Evolutionary conservation across 2,329 filamentous ascomycete genomes (phyloP).

Genomic region (Massarina eburnea): DNA sequence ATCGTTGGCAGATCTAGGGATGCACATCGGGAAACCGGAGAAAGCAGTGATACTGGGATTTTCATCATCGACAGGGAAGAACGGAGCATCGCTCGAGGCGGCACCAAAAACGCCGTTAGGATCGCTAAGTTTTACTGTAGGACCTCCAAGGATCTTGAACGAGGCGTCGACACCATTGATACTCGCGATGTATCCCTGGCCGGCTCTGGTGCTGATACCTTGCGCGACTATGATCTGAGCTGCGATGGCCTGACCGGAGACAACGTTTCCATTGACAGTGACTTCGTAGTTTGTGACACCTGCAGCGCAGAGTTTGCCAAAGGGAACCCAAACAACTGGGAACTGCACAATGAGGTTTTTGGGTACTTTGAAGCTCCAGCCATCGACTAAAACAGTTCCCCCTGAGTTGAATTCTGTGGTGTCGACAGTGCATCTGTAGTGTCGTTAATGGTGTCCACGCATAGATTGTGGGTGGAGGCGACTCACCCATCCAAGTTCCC

Average conservation of each 20-base stretch:
- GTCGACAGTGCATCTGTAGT: slow-evolving; percentile 20
- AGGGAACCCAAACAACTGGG: slow-evolving; percentile 51
- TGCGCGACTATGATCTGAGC: slow-evolving; percentile 41
- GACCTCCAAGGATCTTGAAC: slow-evolving; percentile 42
- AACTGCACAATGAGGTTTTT: slow-evolving; percentile 55
- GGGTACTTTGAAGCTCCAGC: slow-evolving; percentile 50
- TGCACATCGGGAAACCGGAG: slow-evolving; percentile 57
- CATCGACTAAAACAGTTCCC: slow-evolving; percentile 50
- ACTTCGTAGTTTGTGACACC: slow-evolving; percentile 25
- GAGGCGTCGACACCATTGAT: slow-evolving; percentile 37
- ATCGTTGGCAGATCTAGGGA: slow-evolving; percentile 46
- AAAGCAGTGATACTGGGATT: slow-evolving; percentile 53
- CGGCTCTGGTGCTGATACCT: slow-evolving; percentile 40
- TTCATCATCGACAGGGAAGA: slow-evolving; percentile 53
- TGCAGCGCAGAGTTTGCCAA: slow-evolving; percentile 29
- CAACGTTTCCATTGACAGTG: slow-evolving; percentile 44
- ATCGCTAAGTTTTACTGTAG: slow-evolving; percentile 46
- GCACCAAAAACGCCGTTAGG: slow-evolving; percentile 50
- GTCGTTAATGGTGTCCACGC: not conserved
- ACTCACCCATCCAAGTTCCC: slow-evolving; percentile 32
- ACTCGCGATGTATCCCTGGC: slow-evolving; percentile 39
- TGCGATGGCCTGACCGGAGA: slow-evolving; percentile 41
- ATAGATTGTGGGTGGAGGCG: not conserved
- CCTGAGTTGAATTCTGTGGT: slow-evolving; percentile 47
- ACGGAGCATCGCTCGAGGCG: slow-evolving; percentile 26